phyloP scores from a whole-genome alignment of 805 yeast species.

The Metschnikowia reukaufii region DNA sequence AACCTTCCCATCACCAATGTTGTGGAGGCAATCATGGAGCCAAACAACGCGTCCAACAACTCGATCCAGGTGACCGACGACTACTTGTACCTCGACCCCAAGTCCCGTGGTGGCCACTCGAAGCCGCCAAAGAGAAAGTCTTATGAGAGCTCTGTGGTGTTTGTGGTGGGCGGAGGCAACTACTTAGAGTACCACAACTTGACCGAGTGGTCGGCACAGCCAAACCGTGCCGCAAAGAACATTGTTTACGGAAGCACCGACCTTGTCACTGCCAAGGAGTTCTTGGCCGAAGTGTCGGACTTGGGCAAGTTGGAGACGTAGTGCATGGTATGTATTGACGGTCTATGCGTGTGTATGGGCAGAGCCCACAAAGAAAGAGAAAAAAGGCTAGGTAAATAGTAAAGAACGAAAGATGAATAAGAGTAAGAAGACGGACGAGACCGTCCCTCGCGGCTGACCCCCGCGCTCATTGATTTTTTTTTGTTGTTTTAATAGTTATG shows the following conservation, averaged over 20 bases:
- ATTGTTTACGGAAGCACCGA: slow-evolving; percentile 88
- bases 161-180: slow-evolving; percentile 96
- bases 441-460: background rate
- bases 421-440: background rate
- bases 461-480: background rate
- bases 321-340: background rate
- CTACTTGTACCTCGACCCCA: slow-evolving; percentile 88
- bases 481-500: background rate
- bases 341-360: background rate
- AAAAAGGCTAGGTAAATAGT: background rate
- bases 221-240: slow-evolving; percentile 41
- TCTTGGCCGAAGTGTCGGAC: slow-evolving; percentile 61
- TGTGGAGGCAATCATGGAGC: slow-evolving; percentile 90
- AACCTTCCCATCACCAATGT: slow-evolving; percentile 86
- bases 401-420: background rate
- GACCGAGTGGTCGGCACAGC: slow-evolving; percentile 74
- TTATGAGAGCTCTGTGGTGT: slow-evolving; percentile 80
- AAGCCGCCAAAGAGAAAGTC: slow-evolving; percentile 83
- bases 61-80: slow-evolving; percentile 81
- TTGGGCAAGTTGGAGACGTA: slow-evolving; percentile 17
- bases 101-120: slow-evolving; percentile 84
- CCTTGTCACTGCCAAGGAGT: slow-evolving; percentile 66
- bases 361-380: background rate
- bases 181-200: slow-evolving; percentile 91
- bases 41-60: slow-evolving; percentile 58